Evolutionary conservation across 1,284 basidiomycete genomes (phyloP).

Genomic region (Phellopilus nigrolimitatus): DNA sequence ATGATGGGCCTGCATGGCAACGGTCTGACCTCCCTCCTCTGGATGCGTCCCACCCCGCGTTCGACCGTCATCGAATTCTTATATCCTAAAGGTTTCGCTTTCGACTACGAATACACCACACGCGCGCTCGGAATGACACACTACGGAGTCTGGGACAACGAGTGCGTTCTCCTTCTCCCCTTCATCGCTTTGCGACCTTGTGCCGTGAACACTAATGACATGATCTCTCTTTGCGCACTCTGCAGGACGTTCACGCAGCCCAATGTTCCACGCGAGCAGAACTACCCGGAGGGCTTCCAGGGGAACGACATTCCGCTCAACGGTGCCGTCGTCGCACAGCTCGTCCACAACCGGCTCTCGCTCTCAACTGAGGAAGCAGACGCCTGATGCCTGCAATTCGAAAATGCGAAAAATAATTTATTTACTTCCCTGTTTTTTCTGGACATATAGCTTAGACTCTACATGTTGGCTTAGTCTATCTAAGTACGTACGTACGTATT

Average conservation of each 20-base stretch:
- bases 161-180: conserved; percentile 31
- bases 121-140: conserved; percentile 79
- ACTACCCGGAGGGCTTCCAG: conserved; percentile 54
- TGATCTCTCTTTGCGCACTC: background rate
- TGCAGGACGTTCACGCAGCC: conserved; percentile 43
- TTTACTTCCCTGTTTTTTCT: background rate
- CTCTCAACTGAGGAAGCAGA: conserved; percentile 13
- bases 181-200: background rate
- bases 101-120: conserved; percentile 81
- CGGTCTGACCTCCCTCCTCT: conserved; percentile 75
- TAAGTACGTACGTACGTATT: too few relatives aligned
- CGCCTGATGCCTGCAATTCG: background rate
- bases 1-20: conserved; percentile 89
- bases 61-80: conserved; percentile 88
- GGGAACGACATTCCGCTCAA: conserved; percentile 54
- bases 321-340: conserved; percentile 36
- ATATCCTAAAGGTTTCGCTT: conserved; percentile 78
- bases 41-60: conserved; percentile 76
- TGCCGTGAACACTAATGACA: background rate
- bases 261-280: conserved; percentile 40
- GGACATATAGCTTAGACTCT: too few relatives aligned
- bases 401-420: background rate
- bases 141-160: conserved; percentile 77
- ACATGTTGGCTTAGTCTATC: too few relatives aligned
- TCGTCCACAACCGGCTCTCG: conserved; percentile 32